Conservation (phyloP, 2,329 filamentous ascomycete genomes). For the Pestalotiopsis sp. region DNA sequence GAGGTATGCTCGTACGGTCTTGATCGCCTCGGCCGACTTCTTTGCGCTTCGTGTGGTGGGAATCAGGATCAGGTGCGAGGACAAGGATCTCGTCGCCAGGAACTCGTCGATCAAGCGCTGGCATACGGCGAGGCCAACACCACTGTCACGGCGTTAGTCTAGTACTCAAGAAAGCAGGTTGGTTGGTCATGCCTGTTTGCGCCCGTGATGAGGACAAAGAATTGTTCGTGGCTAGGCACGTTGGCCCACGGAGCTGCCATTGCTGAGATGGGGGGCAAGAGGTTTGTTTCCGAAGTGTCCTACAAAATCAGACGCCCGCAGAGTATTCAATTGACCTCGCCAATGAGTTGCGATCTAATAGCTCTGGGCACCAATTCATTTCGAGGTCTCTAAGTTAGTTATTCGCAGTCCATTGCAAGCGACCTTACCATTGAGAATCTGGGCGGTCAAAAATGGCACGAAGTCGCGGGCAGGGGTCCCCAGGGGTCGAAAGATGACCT, state of each 20-base stretch:
- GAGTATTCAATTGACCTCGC: background rate
- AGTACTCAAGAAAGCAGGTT: background rate
- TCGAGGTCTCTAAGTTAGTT: background rate
- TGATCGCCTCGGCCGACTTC: slow-evolving; percentile 76
- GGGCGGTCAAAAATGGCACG: slow-evolving; percentile 10
- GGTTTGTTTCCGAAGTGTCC: background rate
- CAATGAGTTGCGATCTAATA: background rate
- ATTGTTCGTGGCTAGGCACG: slow-evolving; percentile 33
- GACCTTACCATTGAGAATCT: background rate
- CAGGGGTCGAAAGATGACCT: background rate
- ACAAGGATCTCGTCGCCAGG: slow-evolving; percentile 67
- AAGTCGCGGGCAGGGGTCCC: background rate
- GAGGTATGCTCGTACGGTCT: slow-evolving; percentile 65
- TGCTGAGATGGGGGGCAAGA: slow-evolving; percentile 17
- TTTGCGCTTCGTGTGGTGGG: slow-evolving; percentile 77
- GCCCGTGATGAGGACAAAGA: slow-evolving; percentile 34
- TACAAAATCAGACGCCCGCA: background rate
- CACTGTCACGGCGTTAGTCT: slow-evolving; percentile 53
- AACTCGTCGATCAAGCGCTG: slow-evolving; percentile 90
- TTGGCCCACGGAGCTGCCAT: slow-evolving; percentile 32
- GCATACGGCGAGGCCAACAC: slow-evolving; percentile 83
- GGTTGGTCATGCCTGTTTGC: slow-evolving; percentile 28
- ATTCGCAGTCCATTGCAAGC: background rate
- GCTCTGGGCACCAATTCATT: background rate
- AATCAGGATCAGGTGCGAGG: slow-evolving; percentile 75